phyloP scores from a whole-genome alignment of 768 basidiomycete genomes.

The Pholiota microspora region DNA sequence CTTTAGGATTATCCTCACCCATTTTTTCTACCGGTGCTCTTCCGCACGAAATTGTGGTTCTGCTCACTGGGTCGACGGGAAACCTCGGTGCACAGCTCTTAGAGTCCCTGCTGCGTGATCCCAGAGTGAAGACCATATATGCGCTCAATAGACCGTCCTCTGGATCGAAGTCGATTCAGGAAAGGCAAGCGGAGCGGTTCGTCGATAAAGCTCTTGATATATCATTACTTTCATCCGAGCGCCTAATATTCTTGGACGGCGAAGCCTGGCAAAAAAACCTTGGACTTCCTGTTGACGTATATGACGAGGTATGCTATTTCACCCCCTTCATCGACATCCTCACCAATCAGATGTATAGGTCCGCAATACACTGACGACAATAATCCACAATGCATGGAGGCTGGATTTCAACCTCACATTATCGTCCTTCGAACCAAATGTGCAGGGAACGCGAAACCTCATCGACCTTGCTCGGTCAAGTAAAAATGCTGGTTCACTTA shows the following conservation, averaged over 20 bases:
- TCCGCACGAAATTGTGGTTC: slow-evolving; percentile 18
- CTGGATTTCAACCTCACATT: slow-evolving; percentile 45
- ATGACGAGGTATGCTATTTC: slow-evolving; percentile 24
- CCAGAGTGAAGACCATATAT: slow-evolving; percentile 26
- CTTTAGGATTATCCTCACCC: slow-evolving; percentile 6
- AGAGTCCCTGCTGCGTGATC: slow-evolving; percentile 22
- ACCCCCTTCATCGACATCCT: neutral
- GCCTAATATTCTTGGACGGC: slow-evolving; percentile 36
- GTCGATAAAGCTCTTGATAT: slow-evolving; percentile 29
- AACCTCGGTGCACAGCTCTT: slow-evolving; percentile 38
- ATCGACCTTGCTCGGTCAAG: slow-evolving; percentile 38
- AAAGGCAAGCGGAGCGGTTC: slow-evolving; percentile 29
- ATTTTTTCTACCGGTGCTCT: neutral
- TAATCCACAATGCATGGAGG: slow-evolving; percentile 47
- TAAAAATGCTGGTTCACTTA: slow-evolving; percentile 20
- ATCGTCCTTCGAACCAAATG: slow-evolving; percentile 40
- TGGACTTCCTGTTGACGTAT: slow-evolving; percentile 24
- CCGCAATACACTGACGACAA: slow-evolving; percentile 25
- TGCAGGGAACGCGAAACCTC: slow-evolving; percentile 37
- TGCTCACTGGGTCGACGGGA: slow-evolving; percentile 43
- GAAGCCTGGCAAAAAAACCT: slow-evolving; percentile 26
- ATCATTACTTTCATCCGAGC: slow-evolving; percentile 19
- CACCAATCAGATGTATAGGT: slow-evolving; percentile 17
- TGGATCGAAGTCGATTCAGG: slow-evolving; percentile 7
- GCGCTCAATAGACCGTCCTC: slow-evolving; percentile 27